Conservation (phyloP, 179 eudicot genomes). For the Kewa caespitosa region DNA sequence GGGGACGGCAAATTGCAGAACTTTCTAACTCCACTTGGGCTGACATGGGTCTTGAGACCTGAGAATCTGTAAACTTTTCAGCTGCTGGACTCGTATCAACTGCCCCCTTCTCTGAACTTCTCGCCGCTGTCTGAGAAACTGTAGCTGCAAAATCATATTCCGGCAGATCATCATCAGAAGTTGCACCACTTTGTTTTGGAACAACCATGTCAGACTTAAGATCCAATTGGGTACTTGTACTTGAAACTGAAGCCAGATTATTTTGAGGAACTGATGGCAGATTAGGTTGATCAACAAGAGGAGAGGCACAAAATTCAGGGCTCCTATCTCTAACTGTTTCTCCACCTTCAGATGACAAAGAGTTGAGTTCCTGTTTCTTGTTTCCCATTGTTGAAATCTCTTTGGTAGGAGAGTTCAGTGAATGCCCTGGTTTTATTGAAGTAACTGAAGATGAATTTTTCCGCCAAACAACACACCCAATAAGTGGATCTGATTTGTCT, state of each 20-base stretch:
- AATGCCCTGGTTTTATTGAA: conserved; percentile 27
- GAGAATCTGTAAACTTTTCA: conserved; percentile 4
- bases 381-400: conserved; percentile 6
- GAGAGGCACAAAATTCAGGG: conserved; percentile 16
- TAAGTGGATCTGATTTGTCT: conserved; percentile 53
- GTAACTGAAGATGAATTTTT: conserved; percentile 42
- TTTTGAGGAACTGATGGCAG: conserved; percentile 9
- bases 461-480: conserved; percentile 84
- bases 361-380: not conserved
- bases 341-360: conserved; percentile 13
- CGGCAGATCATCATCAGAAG: conserved; percentile 68
- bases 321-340: conserved; percentile 27
- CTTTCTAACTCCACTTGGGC: conserved; percentile 14
- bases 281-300: conserved; percentile 24
- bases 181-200: conserved; percentile 21
- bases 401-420: conserved; percentile 29
- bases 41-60: conserved; percentile 6
- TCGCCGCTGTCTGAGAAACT: conserved; percentile 22
- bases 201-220: conserved; percentile 25
- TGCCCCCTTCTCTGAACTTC: conserved; percentile 17
- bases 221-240: conserved; percentile 19
- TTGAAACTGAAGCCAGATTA: conserved; percentile 15
- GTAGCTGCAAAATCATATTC: conserved; percentile 60
- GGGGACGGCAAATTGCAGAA: conserved; percentile 3
- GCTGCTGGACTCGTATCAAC: conserved; percentile 12